Conservation (phyloP, 495 filamentous ascomycete genomes). For the Trichoderma gamsii region DNA sequence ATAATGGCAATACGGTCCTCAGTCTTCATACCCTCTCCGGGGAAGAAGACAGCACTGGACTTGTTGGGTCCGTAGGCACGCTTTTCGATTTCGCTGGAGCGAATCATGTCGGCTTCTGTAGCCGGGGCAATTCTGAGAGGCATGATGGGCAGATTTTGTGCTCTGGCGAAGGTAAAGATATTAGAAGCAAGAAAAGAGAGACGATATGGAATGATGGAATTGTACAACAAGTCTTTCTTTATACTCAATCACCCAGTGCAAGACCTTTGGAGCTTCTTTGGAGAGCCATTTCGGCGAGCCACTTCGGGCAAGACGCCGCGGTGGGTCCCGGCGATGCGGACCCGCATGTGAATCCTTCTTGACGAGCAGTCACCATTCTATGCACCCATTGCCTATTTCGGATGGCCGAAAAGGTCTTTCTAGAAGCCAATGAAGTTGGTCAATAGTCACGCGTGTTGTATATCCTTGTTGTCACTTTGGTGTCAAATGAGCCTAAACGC, state of each 20-base stretch:
- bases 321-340: background rate
- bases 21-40: background rate
- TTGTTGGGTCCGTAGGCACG: slow-evolving; percentile 12
- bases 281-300: background rate
- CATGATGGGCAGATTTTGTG: background rate
- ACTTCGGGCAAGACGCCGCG: background rate
- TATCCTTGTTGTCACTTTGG: background rate
- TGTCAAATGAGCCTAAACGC: background rate
- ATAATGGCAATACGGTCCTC: background rate
- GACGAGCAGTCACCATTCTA: no score
- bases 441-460: no score
- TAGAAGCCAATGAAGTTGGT: no score
- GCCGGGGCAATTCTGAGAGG: slow-evolving; percentile 11
- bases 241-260: no score
- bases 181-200: no score
- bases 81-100: background rate
- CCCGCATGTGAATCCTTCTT: background rate
- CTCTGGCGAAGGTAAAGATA: no score
- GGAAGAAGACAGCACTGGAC: background rate
- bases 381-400: no score
- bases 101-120: background rate
- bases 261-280: background rate
- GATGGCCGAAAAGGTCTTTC: no score
- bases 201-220: background rate
- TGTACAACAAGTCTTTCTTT: no score